Evolutionary conservation across 1,284 basidiomycete genomes (phyloP).

Genomic region (Cryptococcus maquisensis): DNA sequence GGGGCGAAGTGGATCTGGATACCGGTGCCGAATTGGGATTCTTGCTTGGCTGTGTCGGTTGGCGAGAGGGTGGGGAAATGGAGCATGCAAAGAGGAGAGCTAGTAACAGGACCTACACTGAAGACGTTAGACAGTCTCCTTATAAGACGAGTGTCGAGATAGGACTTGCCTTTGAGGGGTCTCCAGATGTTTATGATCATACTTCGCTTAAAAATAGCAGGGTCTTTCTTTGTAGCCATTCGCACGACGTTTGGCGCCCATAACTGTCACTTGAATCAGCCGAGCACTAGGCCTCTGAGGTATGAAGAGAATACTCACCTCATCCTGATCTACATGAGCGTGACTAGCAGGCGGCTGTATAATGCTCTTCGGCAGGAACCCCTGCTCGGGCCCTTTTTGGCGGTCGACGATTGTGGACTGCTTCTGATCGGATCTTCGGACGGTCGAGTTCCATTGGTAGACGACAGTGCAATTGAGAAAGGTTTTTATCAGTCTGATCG

Average conservation of each 20-base stretch:
- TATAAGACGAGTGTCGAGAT: too few species aligned
- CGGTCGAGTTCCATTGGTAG: constrained; percentile 30
- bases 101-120: constrained; percentile 23
- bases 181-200: constrained; percentile 40
- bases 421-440: constrained; percentile 6
- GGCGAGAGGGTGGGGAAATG: constrained; percentile 11
- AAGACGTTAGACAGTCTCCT: too few species aligned
- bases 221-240: neutral
- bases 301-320: constrained; percentile 4
- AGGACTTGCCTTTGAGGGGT: constrained; percentile 21
- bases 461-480: constrained; percentile 23
- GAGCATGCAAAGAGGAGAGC: constrained; percentile 29
- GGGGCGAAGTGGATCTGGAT: constrained; percentile 19
- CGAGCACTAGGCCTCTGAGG: neutral
- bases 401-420: constrained; percentile 7
- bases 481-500: constrained; percentile 16
- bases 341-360: constrained; percentile 20
- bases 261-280: neutral
- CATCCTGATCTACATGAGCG: constrained; percentile 37
- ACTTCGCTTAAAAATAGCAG: constrained; percentile 7
- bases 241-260: neutral
- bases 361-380: constrained; percentile 11
- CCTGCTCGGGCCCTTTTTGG: constrained; percentile 20
- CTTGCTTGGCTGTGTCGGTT: constrained; percentile 13
- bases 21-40: constrained; percentile 21